These are phyloP conservation scores for Penicillium sp. DNA, from an alignment of 2,329 filamentous ascomycete species.

Conservation along the genomic window DNA sequence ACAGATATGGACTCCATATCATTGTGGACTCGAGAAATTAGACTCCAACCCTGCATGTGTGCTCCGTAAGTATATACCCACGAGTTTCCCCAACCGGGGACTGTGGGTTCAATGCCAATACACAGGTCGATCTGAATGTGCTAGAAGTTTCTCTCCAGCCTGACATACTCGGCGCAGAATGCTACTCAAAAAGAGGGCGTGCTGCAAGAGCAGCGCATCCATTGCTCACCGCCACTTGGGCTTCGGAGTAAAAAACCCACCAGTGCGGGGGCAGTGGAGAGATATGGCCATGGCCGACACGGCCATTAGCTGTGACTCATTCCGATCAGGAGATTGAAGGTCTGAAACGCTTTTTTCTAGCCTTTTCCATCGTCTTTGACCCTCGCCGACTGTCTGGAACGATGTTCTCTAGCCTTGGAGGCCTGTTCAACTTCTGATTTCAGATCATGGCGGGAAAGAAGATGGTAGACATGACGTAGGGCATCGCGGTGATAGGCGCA, in stretches of 20 bases:
- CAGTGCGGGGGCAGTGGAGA: slow-evolving; percentile 17
- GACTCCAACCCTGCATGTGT: not conserved
- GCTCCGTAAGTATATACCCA: not conserved
- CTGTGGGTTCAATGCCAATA: not conserved
- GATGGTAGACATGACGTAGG: not conserved
- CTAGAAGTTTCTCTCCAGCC: not conserved
- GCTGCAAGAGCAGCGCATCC: slow-evolving; percentile 19
- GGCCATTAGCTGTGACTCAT: slow-evolving; percentile 8
- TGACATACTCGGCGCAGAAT: not conserved
- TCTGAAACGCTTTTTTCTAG: too few species aligned
- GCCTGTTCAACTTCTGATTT: not conserved
- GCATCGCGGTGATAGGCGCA: not conserved
- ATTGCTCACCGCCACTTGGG: slow-evolving; percentile 28
- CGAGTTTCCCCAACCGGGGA: not conserved
- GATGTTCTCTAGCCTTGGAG: not conserved
- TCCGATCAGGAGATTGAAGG: not conserved
- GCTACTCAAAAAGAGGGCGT: slow-evolving; percentile 5
- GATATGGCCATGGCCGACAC: not conserved
- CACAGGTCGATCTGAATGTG: not conserved
- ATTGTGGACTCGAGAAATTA: not conserved
- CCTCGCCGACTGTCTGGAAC: not conserved
- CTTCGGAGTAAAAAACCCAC: slow-evolving; percentile 9
- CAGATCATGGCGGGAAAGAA: not conserved
- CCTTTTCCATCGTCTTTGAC: not conserved
- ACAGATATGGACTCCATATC: not conserved